phyloP scores from a whole-genome alignment of 1,284 basidiomycete species.

The Melampsora americana region DNA sequence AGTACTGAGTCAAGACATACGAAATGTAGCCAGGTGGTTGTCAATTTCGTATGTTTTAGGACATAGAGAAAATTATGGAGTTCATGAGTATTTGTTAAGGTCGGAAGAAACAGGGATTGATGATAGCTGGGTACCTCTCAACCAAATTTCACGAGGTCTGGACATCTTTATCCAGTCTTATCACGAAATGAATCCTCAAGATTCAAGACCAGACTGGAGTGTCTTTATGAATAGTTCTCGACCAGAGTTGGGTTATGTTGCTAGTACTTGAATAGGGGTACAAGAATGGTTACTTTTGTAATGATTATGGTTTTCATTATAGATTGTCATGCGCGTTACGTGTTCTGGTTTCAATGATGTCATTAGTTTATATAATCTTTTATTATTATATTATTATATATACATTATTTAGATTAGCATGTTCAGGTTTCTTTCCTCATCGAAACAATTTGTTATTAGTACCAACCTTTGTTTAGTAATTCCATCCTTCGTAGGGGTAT shows the following conservation, averaged over 20 bases:
- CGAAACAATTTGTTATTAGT: no score
- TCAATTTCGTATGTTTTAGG: background rate
- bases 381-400: no score
- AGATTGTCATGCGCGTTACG: no score
- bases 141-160: background rate
- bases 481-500: no score
- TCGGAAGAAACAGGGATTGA: background rate
- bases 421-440: no score
- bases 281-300: no score
- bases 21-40: background rate
- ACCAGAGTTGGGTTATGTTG: background rate
- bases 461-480: no score
- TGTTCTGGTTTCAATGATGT: no score
- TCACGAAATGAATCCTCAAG: background rate
- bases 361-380: no score
- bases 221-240: background rate
- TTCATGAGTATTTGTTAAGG: background rate
- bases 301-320: no score
- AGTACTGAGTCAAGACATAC: no score
- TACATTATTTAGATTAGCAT: no score
- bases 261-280: background rate
- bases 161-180: background rate
- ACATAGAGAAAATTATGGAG: background rate
- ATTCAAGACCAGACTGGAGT: background rate
- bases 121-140: background rate